Evolutionary conservation across 768 basidiomycete species (phyloP).

Genomic region (Naematelia encephala): DNA sequence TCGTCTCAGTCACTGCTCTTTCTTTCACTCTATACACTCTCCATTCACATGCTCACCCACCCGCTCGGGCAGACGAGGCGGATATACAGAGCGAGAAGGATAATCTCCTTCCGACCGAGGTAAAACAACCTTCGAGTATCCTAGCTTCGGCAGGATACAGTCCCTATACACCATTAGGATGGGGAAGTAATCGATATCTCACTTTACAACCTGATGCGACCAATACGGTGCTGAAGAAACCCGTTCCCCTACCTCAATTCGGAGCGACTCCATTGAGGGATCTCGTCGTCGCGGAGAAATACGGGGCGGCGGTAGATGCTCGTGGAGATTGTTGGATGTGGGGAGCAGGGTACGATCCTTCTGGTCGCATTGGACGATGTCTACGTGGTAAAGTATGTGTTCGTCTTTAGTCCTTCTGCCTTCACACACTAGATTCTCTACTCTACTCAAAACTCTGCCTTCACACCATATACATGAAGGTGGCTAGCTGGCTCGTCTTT

Average conservation of each 20-base stretch:
- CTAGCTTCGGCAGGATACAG: constrained; percentile 2
- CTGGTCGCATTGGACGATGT: constrained; percentile 34
- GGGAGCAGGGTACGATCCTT: constrained; percentile 44
- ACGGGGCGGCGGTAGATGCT: constrained; percentile 48
- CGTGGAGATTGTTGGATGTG: constrained; percentile 50
- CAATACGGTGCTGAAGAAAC: constrained; percentile 30
- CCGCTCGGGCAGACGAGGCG: not conserved
- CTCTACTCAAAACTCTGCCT: not conserved
- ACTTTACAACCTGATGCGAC: constrained; percentile 28
- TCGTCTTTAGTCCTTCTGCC: not conserved
- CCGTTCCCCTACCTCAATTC: constrained; percentile 34
- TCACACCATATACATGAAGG: not conserved
- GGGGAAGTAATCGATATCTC: constrained; percentile 46
- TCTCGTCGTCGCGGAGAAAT: constrained; percentile 45
- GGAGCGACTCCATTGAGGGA: constrained; percentile 45
- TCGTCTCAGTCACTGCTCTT: not conserved
- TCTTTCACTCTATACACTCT: not conserved
- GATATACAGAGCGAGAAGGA: constrained; percentile 16
- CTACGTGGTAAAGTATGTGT: constrained; percentile 43
- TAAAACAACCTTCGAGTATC: not conserved
- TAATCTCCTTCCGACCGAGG: not conserved
- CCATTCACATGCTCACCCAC: not conserved
- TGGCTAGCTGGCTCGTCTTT: not conserved
- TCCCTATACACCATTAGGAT: constrained; percentile 39
- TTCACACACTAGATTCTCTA: not conserved